Conservation (phyloP, 345 rosid genomes). For the Cochlearia excelsa region DNA sequence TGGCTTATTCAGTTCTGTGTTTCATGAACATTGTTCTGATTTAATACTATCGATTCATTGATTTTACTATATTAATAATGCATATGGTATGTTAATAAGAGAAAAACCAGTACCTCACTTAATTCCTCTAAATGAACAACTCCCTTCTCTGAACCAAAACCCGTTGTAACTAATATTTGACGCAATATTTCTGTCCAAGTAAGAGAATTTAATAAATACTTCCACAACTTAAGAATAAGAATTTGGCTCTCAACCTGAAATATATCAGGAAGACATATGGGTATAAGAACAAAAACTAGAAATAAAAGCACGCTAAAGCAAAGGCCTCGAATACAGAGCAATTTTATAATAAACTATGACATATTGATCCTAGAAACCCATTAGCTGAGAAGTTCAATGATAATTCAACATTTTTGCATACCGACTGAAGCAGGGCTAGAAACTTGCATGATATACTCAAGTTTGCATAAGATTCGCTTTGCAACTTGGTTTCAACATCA, state of each 20-base stretch:
- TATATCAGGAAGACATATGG: not conserved
- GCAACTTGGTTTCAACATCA: constrained; percentile 64
- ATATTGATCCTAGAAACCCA: constrained; percentile 3
- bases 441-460: constrained; percentile 80
- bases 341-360: not conserved
- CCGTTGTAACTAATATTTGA: constrained; percentile 82
- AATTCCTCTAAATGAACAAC: constrained; percentile 44
- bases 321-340: not conserved
- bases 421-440: constrained; percentile 89
- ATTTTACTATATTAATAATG: too few species aligned
- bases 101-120: constrained; percentile 56
- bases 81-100: not conserved
- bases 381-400: constrained; percentile 3
- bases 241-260: constrained; percentile 73
- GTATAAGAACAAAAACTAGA: constrained; percentile 5
- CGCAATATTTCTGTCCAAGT: constrained; percentile 89
- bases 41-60: too few species aligned
- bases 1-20: too few species aligned
- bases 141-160: constrained; percentile 73
- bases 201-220: constrained; percentile 73
- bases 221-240: constrained; percentile 69
- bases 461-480: constrained; percentile 47
- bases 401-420: constrained; percentile 40
- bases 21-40: too few species aligned
- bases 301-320: not conserved